Evolutionary conservation across 306 rosid genomes (phyloP), one percentile per base, ranked within the genome.

Genomic region (Rosa multiflora): DNA sequence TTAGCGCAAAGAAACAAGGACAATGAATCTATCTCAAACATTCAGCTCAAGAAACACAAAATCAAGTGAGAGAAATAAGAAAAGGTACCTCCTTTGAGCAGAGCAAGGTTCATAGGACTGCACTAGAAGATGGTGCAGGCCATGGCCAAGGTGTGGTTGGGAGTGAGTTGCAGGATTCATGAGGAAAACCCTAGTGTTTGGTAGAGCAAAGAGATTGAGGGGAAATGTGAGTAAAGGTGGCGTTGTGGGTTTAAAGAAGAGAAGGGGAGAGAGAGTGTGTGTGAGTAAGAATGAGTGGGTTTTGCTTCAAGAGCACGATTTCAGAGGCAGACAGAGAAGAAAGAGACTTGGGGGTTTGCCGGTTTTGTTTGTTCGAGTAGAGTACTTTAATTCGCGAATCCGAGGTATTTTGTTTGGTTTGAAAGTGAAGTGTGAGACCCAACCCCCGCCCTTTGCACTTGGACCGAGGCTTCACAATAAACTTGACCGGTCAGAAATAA

Each of bases 241-340:
- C 70, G 70, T 13, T 35, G 78, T 15, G 47, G 49, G 42, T 23
- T 6, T 58, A 47, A 56, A 73, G 42, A 29, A 15, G 59, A 46
- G 40, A 46, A 1, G 23, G 75, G 12, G 20, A 13, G 35, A 55
- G 21, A 12, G 21, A 53, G 11, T 0, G 13, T 10, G 67, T 5
- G 26, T 3, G 67, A 8, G 42, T 4, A 10, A 51, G 32, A 58
- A 58, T 58, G 32, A 58, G 64, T 72, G 78, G 78, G 78, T 66
- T 66, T 66, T 66, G 70, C 55, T 42, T 74, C 42, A 47, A 59
- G 2, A 2, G 78, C 78, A 74, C 78, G 78, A 58, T 17, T 59
- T 6, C 78, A 75, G 26, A 75, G 70, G 69, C 77, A 73, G 77
- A 53, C 55, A 59, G 43, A 21, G 53, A 14, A 42, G 53, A 56